Base-by-base conservation (phyloP, 306 rosid genomes). In the Malus asiatica region DNA sequence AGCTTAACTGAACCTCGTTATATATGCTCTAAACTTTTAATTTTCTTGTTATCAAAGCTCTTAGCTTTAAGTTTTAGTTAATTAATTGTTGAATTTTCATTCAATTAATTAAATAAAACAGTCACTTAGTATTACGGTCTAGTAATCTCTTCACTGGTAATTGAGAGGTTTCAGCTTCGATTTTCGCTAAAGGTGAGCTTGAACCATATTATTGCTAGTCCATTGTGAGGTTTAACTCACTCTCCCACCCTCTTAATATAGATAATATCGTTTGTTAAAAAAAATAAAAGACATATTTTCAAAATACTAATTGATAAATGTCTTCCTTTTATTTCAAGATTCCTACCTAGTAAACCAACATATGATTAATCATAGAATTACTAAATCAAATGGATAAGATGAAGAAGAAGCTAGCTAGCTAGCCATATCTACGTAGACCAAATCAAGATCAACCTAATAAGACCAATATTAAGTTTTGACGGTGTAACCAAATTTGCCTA, bases 111-210 rank as follows among this genome's bases (percentile, higher is more conserved):
- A 8, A 58, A 33, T 33, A 33, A 33, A 32, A 32, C 6, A 32
- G 35, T 32, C 35, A 32, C 6, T 32, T 5, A 32, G 35, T 32
- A 4, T 0, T 32, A 32, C 1, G 35, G 1, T 33, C 7, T 33
- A 5, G 35, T 33, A 6, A 33, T 33, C 4, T 33, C 7, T 33
- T 5, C 35, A 33, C 0, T 33, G 6, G 0, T 33, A 33, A 33
- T 33, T 33, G 6, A 33, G 35, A 33, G 35, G 35, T 33, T 33
- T 33, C 35, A 33, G 6, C 35, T 33, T 33, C 35, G 7, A 33
- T 33, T 33, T 33, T 33, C 1, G 1, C 0, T 5, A 33, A 33
- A 33, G 6, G 6, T 0, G 6, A 33, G 35, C 0, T 33, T 33
- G 7, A 33, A 33, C 7, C 7, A 33, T 33, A 33, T 33, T 33